Evolutionary conservation across 371 early-diverging fungal genomes (phyloP).

Genomic region (Syncephalis fuscata): DNA sequence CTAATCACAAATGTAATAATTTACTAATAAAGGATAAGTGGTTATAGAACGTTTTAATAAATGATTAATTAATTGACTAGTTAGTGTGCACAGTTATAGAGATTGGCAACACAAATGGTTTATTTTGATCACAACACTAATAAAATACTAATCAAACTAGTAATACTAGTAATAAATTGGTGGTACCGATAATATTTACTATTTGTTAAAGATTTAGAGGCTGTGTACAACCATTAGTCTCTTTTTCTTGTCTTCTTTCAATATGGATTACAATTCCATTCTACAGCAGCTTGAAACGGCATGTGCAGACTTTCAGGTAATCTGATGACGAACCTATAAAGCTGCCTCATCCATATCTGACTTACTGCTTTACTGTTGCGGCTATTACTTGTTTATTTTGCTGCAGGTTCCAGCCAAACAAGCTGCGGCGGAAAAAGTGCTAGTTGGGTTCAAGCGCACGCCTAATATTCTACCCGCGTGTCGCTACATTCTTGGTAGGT

Average conservation of each 20-base stretch:
- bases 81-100: too few species aligned
- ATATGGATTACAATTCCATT: slow-evolving; percentile 15
- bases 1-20: too few species aligned
- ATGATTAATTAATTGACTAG: too few species aligned
- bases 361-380: background rate
- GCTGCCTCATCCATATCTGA: too few species aligned
- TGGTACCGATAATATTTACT: too few species aligned
- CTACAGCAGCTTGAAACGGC: slow-evolving; percentile 39
- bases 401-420: slow-evolving; percentile 31
- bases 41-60: too few species aligned
- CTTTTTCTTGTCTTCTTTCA: background rate
- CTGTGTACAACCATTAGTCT: background rate
- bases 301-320: slow-evolving; percentile 44
- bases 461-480: slow-evolving; percentile 39
- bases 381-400: slow-evolving; percentile 10
- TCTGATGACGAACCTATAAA: slow-evolving; percentile 6
- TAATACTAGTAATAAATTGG: too few species aligned
- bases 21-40: too few species aligned
- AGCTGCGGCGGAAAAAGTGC: slow-evolving; percentile 32
- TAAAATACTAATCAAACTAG: too few species aligned
- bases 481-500: slow-evolving; percentile 40
- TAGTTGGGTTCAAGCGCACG: slow-evolving; percentile 35
- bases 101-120: too few species aligned
- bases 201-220: too few species aligned
- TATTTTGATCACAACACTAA: too few species aligned